A percentile compares a stretch with the other conserved stretches of the same genome.
phyloP scores from a whole-genome alignment of 2,329 filamentous ascomycete species.

The Microsporum audouinii region DNA sequence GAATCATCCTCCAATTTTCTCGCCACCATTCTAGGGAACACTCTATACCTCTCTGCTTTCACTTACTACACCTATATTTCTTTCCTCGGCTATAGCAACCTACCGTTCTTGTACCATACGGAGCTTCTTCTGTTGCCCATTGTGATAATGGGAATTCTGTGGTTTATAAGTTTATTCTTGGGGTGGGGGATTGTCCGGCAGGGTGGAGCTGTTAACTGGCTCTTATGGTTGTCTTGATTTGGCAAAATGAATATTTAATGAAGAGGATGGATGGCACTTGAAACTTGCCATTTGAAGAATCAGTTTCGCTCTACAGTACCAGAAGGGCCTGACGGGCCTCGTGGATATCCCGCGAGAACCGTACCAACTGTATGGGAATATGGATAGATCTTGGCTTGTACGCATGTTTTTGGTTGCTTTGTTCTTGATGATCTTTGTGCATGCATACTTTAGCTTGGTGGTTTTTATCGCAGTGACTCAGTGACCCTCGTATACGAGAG shows the following conservation, averaged over 20 bases:
- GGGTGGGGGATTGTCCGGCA: conserved; percentile 37
- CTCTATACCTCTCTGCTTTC: conserved; percentile 54
- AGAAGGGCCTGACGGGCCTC: background rate
- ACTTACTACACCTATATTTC: conserved; percentile 58
- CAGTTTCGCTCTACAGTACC: no score
- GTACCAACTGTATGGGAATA: background rate
- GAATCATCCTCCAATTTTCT: conserved; percentile 37
- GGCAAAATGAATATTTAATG: background rate
- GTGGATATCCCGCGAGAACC: background rate
- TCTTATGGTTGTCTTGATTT: conserved; percentile 33
- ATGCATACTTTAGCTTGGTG: background rate
- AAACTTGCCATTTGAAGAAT: background rate
- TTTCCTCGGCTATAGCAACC: conserved; percentile 57
- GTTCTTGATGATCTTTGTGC: background rate
- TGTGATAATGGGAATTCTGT: conserved; percentile 48
- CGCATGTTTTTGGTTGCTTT: background rate
- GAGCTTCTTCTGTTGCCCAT: conserved; percentile 54
- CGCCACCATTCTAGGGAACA: conserved; percentile 50
- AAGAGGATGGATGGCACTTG: background rate
- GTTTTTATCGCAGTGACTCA: background rate
- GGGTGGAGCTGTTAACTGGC: conserved; percentile 31
- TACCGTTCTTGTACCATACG: conserved; percentile 57
- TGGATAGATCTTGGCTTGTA: background rate
- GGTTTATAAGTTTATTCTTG: conserved; percentile 41
- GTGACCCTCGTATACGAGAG: background rate